Percentiles rank a stretch among this genome's conserved stretches.
Evolutionary conservation across 768 basidiomycete species (phyloP).

Genomic region (Termitomyces sp.): DNA sequence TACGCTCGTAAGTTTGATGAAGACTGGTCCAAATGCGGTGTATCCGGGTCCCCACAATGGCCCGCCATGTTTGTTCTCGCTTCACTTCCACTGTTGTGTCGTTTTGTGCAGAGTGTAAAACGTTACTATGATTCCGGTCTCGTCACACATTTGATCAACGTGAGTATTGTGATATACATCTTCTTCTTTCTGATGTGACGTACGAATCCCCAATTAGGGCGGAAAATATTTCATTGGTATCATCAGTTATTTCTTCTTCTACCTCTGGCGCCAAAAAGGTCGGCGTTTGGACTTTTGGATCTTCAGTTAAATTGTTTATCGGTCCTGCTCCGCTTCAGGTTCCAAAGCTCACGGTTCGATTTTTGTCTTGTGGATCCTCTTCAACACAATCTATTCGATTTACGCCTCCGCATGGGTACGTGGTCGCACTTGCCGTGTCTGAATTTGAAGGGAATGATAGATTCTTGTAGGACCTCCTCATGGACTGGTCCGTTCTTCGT

Average conservation of each 20-base stretch:
- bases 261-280: constrained; percentile 74
- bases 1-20: constrained; percentile 57
- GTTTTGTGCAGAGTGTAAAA: constrained; percentile 82
- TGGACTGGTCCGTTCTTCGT: constrained; percentile 90
- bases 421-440: background rate
- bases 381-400: constrained; percentile 57
- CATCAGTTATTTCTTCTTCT: constrained; percentile 65
- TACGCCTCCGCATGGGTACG: constrained; percentile 83
- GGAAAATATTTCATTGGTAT: constrained; percentile 60
- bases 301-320: constrained; percentile 1
- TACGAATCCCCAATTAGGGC: background rate
- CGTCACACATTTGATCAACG: constrained; percentile 84
- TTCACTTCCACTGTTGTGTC: constrained; percentile 67
- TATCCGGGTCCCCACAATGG: constrained; percentile 51
- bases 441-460: background rate
- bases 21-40: constrained; percentile 48
- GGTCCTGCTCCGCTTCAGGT: constrained; percentile 17
- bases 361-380: constrained; percentile 71
- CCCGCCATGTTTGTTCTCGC: constrained; percentile 57
- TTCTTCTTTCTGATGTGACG: constrained; percentile 1
- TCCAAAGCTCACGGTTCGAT: constrained; percentile 34
- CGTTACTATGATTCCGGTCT: constrained; percentile 81
- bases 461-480: constrained; percentile 63
- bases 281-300: constrained; percentile 3
- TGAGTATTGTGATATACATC: constrained; percentile 26